These are phyloP conservation scores for Blastomyces parvus DNA, from an alignment of 2,329 filamentous ascomycete species.

Conservation along the genomic window DNA sequence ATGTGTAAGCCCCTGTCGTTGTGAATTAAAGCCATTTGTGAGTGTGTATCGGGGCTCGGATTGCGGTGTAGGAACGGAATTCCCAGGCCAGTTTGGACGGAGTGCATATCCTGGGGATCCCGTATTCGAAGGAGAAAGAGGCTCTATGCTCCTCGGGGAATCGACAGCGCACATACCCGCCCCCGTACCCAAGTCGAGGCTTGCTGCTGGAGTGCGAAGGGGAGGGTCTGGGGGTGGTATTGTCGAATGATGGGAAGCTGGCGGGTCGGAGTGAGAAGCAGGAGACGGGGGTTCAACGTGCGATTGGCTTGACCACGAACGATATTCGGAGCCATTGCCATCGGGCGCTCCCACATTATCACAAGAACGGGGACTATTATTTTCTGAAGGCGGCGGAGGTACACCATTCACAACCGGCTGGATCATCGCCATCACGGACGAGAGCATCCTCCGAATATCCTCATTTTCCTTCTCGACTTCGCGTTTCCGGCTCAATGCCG, in stretches of 20 bases:
- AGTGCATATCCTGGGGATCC: constrained; percentile 6
- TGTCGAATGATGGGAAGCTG: constrained; percentile 7
- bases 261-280: constrained; percentile 11
- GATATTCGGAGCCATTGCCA: background rate
- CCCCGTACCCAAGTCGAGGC: constrained; percentile 10
- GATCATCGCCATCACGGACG: constrained; percentile 50
- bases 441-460: constrained; percentile 61
- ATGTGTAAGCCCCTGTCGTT: constrained; percentile 39
- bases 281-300: constrained; percentile 11
- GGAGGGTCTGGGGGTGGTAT: constrained; percentile 5
- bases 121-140: constrained; percentile 33
- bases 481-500: constrained; percentile 65
- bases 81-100: constrained; percentile 9
- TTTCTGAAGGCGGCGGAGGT: background rate
- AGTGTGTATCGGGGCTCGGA: constrained; percentile 23
- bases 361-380: constrained; percentile 3
- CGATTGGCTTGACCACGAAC: constrained; percentile 5
- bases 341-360: constrained; percentile 1
- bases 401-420: constrained; percentile 31
- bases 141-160: constrained; percentile 29
- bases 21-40: constrained; percentile 35
- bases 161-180: constrained; percentile 12
- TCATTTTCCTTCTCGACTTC: constrained; percentile 68
- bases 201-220: constrained; percentile 11
- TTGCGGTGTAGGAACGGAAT: constrained; percentile 9